Base-by-base conservation (phyloP, 176 grass and related monocot species). In the Oryza meridionalis region DNA sequence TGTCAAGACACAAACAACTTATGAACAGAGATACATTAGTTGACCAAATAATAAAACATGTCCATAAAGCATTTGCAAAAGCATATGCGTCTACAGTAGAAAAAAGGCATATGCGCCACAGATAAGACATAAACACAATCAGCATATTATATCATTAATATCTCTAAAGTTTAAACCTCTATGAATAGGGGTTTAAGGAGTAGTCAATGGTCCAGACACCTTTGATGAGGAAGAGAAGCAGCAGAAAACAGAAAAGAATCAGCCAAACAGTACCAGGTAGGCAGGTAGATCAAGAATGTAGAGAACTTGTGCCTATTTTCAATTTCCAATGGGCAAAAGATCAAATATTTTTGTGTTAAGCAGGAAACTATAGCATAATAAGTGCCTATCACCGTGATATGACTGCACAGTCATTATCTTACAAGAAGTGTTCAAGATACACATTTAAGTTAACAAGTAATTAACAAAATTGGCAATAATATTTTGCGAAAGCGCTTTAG, bases 191-290 rank as follows among this genome's bases (percentile, higher is more conserved):
- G 59, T 14, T 61, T 19, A 32, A 2, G 58, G 47, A 87, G 35
- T 63, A 75, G 4, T 21, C 10, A 4, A 7, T 21, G 14, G 26
- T 58, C 50, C 66, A 69, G 82, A 53, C 22, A 73, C 58, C 25
- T 9, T 24, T 72, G 25, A 79, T 49, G 71, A 76, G 72, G 50
- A 38, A 21, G 45, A 44, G 22, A 40, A 71, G 67, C 24, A 15
- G 21, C 31, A 65, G 43, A 74, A 74, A 22, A 58, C 37, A 67
- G 10, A 49, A 71, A n/a, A 7, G 11, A 80, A 58, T 67, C 33
- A 69, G 35, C 11, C 31, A 19, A 70, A 71, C 67, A 81, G 47
- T 59, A 43, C 67, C 15, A 71, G 66, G 66, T 58, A 55, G n/a
- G 55, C 15, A 70, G 65, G 66, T 58, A 55, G n/a, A 70, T 81